These are phyloP conservation scores for Yarrowia sp. DNA, from an alignment of 805 yeast species.

Conservation along the genomic window DNA sequence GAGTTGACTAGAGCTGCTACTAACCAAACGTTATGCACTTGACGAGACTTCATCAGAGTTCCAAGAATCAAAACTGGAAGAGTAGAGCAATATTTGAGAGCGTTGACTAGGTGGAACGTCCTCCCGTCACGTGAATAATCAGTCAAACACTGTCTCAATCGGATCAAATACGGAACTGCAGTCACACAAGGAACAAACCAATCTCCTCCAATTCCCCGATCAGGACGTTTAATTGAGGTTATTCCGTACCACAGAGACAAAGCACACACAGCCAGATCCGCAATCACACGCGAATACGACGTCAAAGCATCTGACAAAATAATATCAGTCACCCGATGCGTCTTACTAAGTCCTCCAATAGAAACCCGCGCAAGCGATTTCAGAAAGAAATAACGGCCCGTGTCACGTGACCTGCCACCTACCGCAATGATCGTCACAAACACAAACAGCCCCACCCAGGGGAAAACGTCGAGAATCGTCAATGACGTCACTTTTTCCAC, in stretches of 20 bases:
- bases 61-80: slow-evolving; percentile 58
- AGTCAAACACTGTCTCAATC: slow-evolving; percentile 80
- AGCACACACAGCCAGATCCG: slow-evolving; percentile 63
- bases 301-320: slow-evolving; percentile 83
- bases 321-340: slow-evolving; percentile 75
- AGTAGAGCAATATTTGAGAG: slow-evolving; percentile 74
- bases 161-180: slow-evolving; percentile 69
- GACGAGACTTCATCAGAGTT: slow-evolving; percentile 44
- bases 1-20: slow-evolving; percentile 68
- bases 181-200: slow-evolving; percentile 52
- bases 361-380: slow-evolving; percentile 57
- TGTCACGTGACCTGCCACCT: slow-evolving; percentile 51
- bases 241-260: slow-evolving; percentile 39
- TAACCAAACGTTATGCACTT: slow-evolving; percentile 47
- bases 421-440: slow-evolving; percentile 53
- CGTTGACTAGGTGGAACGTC: slow-evolving; percentile 67
- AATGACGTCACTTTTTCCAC: background rate
- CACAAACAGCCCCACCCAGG: slow-evolving; percentile 52
- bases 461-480: slow-evolving; percentile 49
- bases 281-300: slow-evolving; percentile 76
- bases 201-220: slow-evolving; percentile 51
- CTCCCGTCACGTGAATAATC: slow-evolving; percentile 66
- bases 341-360: slow-evolving; percentile 64
- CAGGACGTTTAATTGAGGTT: slow-evolving; percentile 47
- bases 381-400: slow-evolving; percentile 55